These are phyloP conservation scores for Tetrahymena thermophila DNA, from an alignment of 73 alveolate species.

Conservation along the genomic window DNA sequence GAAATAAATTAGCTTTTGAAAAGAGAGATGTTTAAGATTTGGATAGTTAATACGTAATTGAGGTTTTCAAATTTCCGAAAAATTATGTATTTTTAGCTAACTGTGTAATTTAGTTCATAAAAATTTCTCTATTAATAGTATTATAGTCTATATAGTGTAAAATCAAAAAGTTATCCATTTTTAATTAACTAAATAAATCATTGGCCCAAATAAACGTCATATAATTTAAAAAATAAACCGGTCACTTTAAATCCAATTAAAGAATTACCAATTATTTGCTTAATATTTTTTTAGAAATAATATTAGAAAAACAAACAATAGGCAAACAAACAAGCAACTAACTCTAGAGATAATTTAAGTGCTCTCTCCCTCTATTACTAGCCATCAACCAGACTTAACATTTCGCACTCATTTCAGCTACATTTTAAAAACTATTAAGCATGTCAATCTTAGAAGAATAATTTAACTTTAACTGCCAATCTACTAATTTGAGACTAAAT, in stretches of 20 bases:
- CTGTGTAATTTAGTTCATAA: neutral
- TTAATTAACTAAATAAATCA: neutral
- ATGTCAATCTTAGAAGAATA: neutral
- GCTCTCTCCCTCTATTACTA: neutral
- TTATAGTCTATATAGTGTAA: neutral
- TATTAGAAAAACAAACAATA: neutral
- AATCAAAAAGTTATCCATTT: neutral
- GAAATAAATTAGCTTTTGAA: too few species aligned
- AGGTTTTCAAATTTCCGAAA: neutral
- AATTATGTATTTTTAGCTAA: neutral
- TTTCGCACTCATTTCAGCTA: neutral
- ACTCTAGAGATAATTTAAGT: neutral
- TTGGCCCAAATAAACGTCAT: constrained; percentile 1
- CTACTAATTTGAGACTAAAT: neutral
- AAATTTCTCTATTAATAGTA: neutral
- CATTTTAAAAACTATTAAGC: neutral
- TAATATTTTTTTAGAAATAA: neutral
- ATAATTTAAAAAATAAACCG: neutral
- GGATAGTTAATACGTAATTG: neutral
- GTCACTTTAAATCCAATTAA: neutral
- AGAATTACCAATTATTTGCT: neutral
- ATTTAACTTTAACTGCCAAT: neutral
- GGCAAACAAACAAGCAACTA: neutral
- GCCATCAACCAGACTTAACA: neutral
- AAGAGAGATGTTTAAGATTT: neutral